Base-by-base conservation (phyloP, 306 rosid genomes). In the Cicer pinnatifidum region DNA sequence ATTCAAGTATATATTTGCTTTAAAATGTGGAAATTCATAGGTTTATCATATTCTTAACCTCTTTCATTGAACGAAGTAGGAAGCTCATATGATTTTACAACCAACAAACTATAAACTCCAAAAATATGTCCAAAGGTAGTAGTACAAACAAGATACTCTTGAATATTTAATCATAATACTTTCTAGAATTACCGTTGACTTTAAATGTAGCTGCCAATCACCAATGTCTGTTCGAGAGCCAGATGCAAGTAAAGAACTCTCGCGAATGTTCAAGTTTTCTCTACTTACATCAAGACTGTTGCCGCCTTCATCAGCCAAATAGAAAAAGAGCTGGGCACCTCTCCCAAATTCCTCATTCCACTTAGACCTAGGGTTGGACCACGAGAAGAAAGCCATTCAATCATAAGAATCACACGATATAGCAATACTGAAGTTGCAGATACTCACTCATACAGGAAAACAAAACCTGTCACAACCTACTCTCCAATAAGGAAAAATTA, bases 121-220 rank as follows among this genome's bases (percentile, higher is more conserved):
- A 12, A 67, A 62, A 57, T 51, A 50, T 17, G 54, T 9, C 13
- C 69, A 59, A n/a, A 67, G 75, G 67, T 15, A 17, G 61, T 62
- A 73, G 19, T 37, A 33, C 9, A 11, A 13, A 15, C 40, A 59
- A 57, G 54, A 45, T 10, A 73, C 74, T 45, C 23, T 71, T 51
- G 48, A 77, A 69, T 50, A 52, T 57, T 75, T 23, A 39, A 72
- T 59, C 39, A 72, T 56, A 15, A 72, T 58, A 60, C 64, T 57
- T 80, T 23, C 60, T 16, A 69, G 75, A 51, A 68, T 84, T 89
- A 91, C 99, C 96, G 1, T 86, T 75, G 99, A 89, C 81, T 91
- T 91, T 54, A 94, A 73, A 85, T 94, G 96, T 48, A 94, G 89
- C 87, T 94, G 89, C 99, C 99, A 94, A 85, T 69, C 83, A 84